Evolutionary conservation across 179 eudicot species (phyloP), one percentile per base, ranked within the genome.

Genomic region (Pouteria campechiana): DNA sequence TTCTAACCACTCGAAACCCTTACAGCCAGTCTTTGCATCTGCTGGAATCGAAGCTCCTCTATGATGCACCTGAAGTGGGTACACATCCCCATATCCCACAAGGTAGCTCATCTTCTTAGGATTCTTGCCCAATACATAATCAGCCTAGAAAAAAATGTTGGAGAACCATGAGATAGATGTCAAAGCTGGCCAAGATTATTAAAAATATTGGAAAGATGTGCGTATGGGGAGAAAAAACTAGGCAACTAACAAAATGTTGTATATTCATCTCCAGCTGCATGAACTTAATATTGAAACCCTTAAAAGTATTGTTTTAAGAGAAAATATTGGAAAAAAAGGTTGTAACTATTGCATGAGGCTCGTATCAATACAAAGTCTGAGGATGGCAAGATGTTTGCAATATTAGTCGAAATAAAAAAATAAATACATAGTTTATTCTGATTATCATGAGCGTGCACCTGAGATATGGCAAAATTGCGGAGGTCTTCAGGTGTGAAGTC

Each of bases 31-130:
- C 15, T 52, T 61, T 10, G 83, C 78, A 49, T 71, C 69, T 4
- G 24, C 57, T 10, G 97, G 97, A 34, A 89, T 89, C n/a, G 97
- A 89, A 42, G 97, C 85, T 18, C 97, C 95, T 43, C 95, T 69
- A 29, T 84, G 95, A 60, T 89, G 97, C 33, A 89, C 93, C 27
- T 33, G 74, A 34, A 71, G 49, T 17, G 97, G 93, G 52, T 66
- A 89, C 6, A 67, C 68, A 33, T 79, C 79, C 11, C 95, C 89
- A 30, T 78, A 76, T 4, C 97, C 97, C 44, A 89, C 95, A 17
- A 89, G 74, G 53, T 39, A 89, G 67, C 95, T 89, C 72, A 78
- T 54, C 51, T 76, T 61, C 89, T 65, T 48, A 2, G 89, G 93
- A 52, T 89, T 89, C 22, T 73, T 30, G 15, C 95, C 97, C 57